phyloP scores from a whole-genome alignment of 2,329 filamentous ascomycete genomes.

The Fragosphaeria purpurea region DNA sequence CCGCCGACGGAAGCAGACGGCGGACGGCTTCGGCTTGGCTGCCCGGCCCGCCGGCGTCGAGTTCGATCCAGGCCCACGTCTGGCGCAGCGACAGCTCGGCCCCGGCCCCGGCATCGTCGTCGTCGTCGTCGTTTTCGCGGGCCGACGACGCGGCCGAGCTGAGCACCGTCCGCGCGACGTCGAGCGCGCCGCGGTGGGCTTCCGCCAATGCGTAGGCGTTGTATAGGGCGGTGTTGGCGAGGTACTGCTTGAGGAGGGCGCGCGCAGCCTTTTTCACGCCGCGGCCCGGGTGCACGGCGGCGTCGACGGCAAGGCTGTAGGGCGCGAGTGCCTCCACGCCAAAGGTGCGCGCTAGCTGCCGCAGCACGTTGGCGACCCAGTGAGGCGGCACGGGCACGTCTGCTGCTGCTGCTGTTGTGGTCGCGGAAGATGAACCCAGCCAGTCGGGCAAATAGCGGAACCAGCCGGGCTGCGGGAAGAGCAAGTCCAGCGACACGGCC shows the following conservation, averaged over 20 bases:
- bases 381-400: conserved; percentile 25
- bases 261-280: conserved; percentile 63
- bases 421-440: not conserved
- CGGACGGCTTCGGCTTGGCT: conserved; percentile 19
- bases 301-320: conserved; percentile 62
- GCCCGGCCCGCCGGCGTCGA: conserved; percentile 31
- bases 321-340: conserved; percentile 47
- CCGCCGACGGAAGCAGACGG: conserved; percentile 28
- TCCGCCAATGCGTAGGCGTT: conserved; percentile 72
- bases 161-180: conserved; percentile 55
- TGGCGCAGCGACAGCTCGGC: conserved; percentile 36
- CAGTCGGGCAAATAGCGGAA: conserved; percentile 11
- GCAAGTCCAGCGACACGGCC: conserved; percentile 32
- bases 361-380: conserved; percentile 45
- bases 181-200: conserved; percentile 42
- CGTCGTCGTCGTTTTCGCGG: conserved; percentile 19
- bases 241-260: conserved; percentile 56
- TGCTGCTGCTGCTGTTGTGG: conserved; percentile 14
- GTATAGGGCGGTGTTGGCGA: conserved; percentile 59
- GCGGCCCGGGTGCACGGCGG: conserved; percentile 36
- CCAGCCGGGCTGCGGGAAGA: conserved; percentile 10
- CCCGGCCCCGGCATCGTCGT: conserved; percentile 9
- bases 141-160: conserved; percentile 36
- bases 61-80: conserved; percentile 58
- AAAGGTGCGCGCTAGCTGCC: conserved; percentile 40